phyloP scores from a whole-genome alignment of 495 filamentous ascomycete species.

The Penicillium nucicola region DNA sequence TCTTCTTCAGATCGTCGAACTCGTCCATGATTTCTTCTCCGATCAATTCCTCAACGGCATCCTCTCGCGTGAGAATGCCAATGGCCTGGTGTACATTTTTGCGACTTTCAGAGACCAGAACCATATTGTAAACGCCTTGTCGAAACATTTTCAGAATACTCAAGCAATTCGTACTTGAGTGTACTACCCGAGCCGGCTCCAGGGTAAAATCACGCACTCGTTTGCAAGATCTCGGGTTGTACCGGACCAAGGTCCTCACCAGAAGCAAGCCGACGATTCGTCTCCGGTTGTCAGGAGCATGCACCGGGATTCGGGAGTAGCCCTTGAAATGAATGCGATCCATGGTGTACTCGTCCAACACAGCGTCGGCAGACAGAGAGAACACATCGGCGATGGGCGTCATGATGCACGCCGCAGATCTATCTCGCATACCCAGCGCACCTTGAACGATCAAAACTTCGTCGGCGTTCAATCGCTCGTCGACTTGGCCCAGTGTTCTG shows the following conservation, averaged over 20 bases:
- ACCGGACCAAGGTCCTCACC: constrained; percentile 93
- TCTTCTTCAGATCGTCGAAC: constrained; percentile 83
- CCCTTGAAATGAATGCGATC: constrained; percentile 80
- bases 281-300: constrained; percentile 68
- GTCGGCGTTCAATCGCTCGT: constrained; percentile 84
- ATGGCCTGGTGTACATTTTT: constrained; percentile 79
- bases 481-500: constrained; percentile 74
- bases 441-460: constrained; percentile 96
- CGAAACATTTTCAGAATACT: constrained; percentile 98
- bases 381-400: constrained; percentile 93
- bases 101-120: constrained; percentile 68
- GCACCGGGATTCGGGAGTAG: constrained; percentile 88
- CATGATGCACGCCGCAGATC: constrained; percentile 87
- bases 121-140: constrained; percentile 95
- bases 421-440: constrained; percentile 91
- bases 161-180: constrained; percentile 84
- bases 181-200: constrained; percentile 85
- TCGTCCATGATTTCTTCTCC: constrained; percentile 84
- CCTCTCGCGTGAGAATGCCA: constrained; percentile 87
- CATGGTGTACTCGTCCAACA: constrained; percentile 84
- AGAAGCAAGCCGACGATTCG: constrained; percentile 95
- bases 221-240: constrained; percentile 84
- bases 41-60: constrained; percentile 93
- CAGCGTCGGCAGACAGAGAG: constrained; percentile 79
- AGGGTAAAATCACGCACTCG: constrained; percentile 79